Evolutionary conservation across 2,329 filamentous ascomycete species (phyloP), one percentile per base, ranked within the genome.

Genomic region (Pezicula radicicola): DNA sequence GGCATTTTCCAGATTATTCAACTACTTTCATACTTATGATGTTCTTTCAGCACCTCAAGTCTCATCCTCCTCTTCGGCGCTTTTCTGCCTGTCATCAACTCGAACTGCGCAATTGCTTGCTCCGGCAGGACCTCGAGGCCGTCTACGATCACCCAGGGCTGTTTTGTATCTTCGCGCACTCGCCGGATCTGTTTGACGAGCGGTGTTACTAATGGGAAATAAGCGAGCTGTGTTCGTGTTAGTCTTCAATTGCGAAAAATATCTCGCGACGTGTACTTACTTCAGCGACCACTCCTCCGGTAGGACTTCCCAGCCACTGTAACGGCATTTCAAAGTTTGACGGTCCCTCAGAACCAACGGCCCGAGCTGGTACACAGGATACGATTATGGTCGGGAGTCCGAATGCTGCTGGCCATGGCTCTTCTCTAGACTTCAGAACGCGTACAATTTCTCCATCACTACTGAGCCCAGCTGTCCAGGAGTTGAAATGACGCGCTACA

Each of bases 71-170:
- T 73, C 25, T 88, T 78, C 2, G 88, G 88, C 15, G 87, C 87
- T 66, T 85, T 80, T 44, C 87, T 76, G 0, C 88, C 88, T 0
- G 88, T 91, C 65, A 92, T 90, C 2, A 92, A 70, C 68, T 93
- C 89, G 63, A 92, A 93, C 61, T 92, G 88, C 1, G 88, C 88
- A 68, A 89, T 89, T 0, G 86, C 89, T 64, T 92, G 88, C 65
- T 92, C 89, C 0, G 87, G 87, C 13, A 93, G 69, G 44, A 91
- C 76, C 60, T 92, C 88, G 12, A 92, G 72, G 0, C 88, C 88
- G 61, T 91, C 87, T 68, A 91, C 81, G 16, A 88, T 77, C 0
- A 91, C 84, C 88, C 88, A 92, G 39, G 88, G 78, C 57, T 78
- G 73, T 50, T 82, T 72, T 18, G 81, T 74, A 66, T 65, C 59